Base-by-base conservation (phyloP, 805 yeast species). In the Helenozyma rhizophorensis region DNA sequence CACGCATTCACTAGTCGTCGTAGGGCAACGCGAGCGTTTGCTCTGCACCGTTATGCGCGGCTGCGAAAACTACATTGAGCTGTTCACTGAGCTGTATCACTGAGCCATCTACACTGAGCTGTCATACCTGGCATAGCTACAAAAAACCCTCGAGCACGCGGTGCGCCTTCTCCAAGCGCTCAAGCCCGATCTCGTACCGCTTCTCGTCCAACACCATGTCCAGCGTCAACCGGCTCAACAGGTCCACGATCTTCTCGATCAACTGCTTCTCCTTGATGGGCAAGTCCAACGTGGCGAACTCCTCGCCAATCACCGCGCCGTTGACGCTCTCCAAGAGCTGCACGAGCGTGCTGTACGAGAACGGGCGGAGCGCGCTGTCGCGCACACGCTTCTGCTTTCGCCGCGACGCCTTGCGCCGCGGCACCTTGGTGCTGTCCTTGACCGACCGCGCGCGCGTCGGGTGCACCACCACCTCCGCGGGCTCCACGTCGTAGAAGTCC, bases 191-290 rank as follows among this genome's bases (percentile, higher is more conserved):
- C 11, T 78, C 80, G 37, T 83, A 80, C 49, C 93, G 76, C 18
- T 75, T 76, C 18, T 86, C 86, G 55, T 90, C 96, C 35, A 85
- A 54, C 33, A 88, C 83, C 85, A 93, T 87, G 51, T 88, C 96
- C 33, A 89, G 86, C 3, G 95, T 87, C 37, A 93, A 70, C 47
- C 93, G 71, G 24, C 93, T 80, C 28, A 90, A 65, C 2, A 94
- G 80, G 50, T 88, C 95, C 3, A 90, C 83, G 30, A 90, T 77
- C 56, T 86, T 79, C 51, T 90, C 97, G 26, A 90, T 66, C 25
- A 89, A 67, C 47, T 76, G 80, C 45, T 83, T 82, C 50, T 88
- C 96, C 38, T 80, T 81, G 0, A 71, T 60, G 8, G 90, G 88
- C 43, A 88, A 68, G 23, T 82, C 83, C 37, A 89, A 60, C 32